Evolutionary conservation across 2,329 filamentous ascomycete genomes (phyloP).

Genomic region (Penicillium sp.): DNA sequence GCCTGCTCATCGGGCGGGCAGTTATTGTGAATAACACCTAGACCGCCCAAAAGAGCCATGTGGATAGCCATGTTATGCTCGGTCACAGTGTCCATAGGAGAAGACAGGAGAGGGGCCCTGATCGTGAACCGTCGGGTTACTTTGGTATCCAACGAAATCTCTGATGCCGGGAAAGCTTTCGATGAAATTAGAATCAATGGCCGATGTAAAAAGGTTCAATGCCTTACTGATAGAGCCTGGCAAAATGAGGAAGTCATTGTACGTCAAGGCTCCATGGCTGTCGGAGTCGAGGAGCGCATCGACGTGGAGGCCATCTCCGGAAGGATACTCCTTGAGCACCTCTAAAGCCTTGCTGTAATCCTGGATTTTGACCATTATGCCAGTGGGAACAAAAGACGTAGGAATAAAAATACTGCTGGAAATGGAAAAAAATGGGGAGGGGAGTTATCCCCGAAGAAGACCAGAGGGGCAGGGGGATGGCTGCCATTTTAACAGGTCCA

Average conservation of each 20-base stretch:
- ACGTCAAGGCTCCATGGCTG: constrained; percentile 89
- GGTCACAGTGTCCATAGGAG: constrained; percentile 99
- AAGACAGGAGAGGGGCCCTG: constrained; percentile 95
- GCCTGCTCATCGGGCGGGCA: constrained; percentile 96
- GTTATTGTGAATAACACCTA: constrained; percentile 96
- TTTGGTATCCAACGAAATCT: constrained; percentile 82
- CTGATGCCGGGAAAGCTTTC: constrained; percentile 80
- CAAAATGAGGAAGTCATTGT: constrained; percentile 97
- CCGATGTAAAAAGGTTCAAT: not conserved
- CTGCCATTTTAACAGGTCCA: too few species aligned
- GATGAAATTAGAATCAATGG: not conserved
- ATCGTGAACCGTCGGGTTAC: constrained; percentile 93
- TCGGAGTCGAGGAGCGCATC: constrained; percentile 85
- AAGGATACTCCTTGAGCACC: constrained; percentile 74
- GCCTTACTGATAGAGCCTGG: constrained; percentile 85
- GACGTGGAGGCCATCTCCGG: constrained; percentile 81
- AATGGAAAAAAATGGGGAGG: too few species aligned
- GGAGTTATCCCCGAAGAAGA: too few species aligned
- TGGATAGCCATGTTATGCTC: constrained; percentile 99
- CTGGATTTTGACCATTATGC: too few species aligned
- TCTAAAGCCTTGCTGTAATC: constrained; percentile 62
- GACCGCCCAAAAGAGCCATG: constrained; percentile 58
- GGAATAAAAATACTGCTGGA: too few species aligned
- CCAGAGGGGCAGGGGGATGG: too few species aligned
- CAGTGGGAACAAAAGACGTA: too few species aligned